Conservation (phyloP, 2,329 filamentous ascomycete species). For the Aureobasidium sp. region DNA sequence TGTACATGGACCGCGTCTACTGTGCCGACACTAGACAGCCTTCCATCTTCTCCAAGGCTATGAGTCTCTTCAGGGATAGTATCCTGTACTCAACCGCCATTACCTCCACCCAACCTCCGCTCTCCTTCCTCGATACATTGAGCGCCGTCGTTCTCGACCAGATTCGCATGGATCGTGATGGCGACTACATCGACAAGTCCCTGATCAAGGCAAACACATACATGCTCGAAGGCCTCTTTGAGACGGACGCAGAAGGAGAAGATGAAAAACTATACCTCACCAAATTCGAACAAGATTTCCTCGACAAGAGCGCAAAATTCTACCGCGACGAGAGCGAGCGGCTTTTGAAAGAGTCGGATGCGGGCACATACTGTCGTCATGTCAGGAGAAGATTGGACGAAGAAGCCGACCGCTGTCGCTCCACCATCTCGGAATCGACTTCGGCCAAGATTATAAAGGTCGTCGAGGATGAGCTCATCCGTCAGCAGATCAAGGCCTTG, state of each 20-base stretch:
- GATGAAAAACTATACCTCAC: slow-evolving; percentile 74
- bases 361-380: slow-evolving; percentile 71
- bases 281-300: slow-evolving; percentile 71
- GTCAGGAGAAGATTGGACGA: slow-evolving; percentile 67
- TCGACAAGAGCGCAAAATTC: slow-evolving; percentile 62
- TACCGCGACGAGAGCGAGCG: slow-evolving; percentile 68
- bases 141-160: slow-evolving; percentile 81
- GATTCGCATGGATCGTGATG: slow-evolving; percentile 84
- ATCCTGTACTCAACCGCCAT: slow-evolving; percentile 58
- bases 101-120: slow-evolving; percentile 33
- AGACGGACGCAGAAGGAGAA: slow-evolving; percentile 69
- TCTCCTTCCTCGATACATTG: slow-evolving; percentile 62
- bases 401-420: slow-evolving; percentile 73
- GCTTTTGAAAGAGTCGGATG: slow-evolving; percentile 69
- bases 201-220: slow-evolving; percentile 75
- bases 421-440: slow-evolving; percentile 67
- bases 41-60: slow-evolving; percentile 74
- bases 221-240: slow-evolving; percentile 86
- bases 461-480: slow-evolving; percentile 73
- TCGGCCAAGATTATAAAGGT: slow-evolving; percentile 65
- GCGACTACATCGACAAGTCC: slow-evolving; percentile 76
- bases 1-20: slow-evolving; percentile 92
- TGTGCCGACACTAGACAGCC: slow-evolving; percentile 63
- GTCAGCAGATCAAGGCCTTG: slow-evolving; percentile 68
- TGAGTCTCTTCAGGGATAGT: slow-evolving; percentile 80